Evolutionary conservation across 163 green algal species (phyloP), one percentile per base, ranked within the genome.

Genomic region (Scenedesmus sp.): DNA sequence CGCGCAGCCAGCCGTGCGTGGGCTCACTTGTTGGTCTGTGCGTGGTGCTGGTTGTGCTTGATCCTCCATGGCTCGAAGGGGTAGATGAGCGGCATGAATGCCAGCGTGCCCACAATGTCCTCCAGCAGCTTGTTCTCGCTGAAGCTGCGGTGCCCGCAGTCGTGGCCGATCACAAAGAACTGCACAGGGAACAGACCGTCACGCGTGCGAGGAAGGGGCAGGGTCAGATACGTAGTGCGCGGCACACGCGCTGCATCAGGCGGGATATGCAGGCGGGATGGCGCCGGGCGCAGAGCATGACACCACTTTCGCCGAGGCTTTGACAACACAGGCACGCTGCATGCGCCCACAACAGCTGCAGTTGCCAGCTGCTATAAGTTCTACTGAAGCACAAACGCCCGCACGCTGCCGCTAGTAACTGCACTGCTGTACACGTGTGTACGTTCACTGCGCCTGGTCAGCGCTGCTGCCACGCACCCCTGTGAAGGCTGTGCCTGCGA

Each of bases 21-120:
- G 0, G 55, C 96, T 94, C 89, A 99, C 97, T 99, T 99, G 98
- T 99, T 99, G 88, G 98, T 99, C 96, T 99, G 96, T 3, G 98
- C 97, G 94, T 99, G 98, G 96, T 99, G 98, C 90, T 97, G 95
- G 96, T 99, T 99, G 98, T 99, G 98, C 97, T 99, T 99, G 95
- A 99, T 99, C 83, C 98, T 94, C 98, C 98, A 99, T 70, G 98
- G 98, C 97, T 99, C 98, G 86, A 99, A 99, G 90, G 98, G 98
- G 95, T 98, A 99, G 93, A 99, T 97, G 77, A 99, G 97, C 1
- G 98, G 98, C 92, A 95, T 94, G 87, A 99, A 99, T 91, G 98
- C 96, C 15, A 99, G 23, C 10, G 97, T 99, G 86, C 98, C 98
- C 79, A 99, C 98, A 82, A 99, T 98, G 95, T 99, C 98, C 94